phyloP scores from a whole-genome alignment of 345 rosid species.

The Euphorbia tirucalli region DNA sequence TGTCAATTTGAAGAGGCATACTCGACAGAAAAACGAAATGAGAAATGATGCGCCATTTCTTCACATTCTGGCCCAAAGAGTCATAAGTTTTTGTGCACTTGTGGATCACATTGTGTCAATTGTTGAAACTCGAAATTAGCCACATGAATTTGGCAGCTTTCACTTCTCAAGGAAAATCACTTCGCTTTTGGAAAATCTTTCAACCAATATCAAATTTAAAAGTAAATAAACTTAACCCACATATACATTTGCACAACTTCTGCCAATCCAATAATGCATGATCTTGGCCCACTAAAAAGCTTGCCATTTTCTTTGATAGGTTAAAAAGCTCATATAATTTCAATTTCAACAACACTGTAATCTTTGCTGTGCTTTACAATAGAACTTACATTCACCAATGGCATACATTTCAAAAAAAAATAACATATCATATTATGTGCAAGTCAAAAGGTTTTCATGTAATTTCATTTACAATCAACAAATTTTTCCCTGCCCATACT shows the following conservation, averaged over 20 bases:
- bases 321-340: too few species aligned
- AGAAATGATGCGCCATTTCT: too few species aligned
- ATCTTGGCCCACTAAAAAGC: too few species aligned
- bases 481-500: slow-evolving; percentile 18
- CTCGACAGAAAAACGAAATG: too few species aligned
- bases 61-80: too few species aligned
- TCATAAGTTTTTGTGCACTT: not conserved
- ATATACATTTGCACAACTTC: too few species aligned
- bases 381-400: not conserved
- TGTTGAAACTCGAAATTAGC: not conserved
- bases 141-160: not conserved
- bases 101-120: not conserved
- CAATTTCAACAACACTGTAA: not conserved
- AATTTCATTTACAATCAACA: slow-evolving; percentile 15
- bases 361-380: too few species aligned
- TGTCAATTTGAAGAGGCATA: too few species aligned
- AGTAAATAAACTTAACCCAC: too few species aligned
- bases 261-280: too few species aligned
- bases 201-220: not conserved
- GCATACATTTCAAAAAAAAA: not conserved
- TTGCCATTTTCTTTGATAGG: too few species aligned
- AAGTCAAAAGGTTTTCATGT: slow-evolving; percentile 3
- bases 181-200: not conserved
- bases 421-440: not conserved
- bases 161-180: not conserved